Evolutionary conservation across 495 filamentous ascomycete species (phyloP).

Genomic region (Umbilicaria muhlenbergii): DNA sequence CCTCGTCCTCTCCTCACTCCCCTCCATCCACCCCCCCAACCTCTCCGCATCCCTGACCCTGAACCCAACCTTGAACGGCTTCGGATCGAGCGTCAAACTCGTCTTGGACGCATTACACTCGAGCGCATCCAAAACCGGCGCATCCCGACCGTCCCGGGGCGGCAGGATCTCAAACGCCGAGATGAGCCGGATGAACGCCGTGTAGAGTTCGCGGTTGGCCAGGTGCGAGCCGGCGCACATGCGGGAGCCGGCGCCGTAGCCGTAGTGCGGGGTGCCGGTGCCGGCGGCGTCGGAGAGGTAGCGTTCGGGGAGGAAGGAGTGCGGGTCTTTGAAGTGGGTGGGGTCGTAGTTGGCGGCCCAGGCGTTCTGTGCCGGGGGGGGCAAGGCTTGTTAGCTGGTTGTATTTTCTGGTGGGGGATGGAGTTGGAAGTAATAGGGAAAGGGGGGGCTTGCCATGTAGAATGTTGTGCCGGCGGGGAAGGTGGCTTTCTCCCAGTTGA

Average conservation of each 20-base stretch:
- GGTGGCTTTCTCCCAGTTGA: constrained; percentile 38
- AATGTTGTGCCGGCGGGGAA: constrained; percentile 52
- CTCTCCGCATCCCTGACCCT: constrained; percentile 26
- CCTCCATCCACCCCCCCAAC: constrained; percentile 34
- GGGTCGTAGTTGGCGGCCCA: constrained; percentile 56
- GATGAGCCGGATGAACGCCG: constrained; percentile 52
- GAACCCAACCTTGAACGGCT: constrained; percentile 48
- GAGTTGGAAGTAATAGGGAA: not conserved
- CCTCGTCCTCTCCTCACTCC: constrained; percentile 42
- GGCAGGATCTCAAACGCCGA: constrained; percentile 43
- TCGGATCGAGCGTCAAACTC: constrained; percentile 53
- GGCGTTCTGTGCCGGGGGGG: constrained; percentile 32
- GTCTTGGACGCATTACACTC: constrained; percentile 48
- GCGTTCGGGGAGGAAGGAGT: constrained; percentile 45
- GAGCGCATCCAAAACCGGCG: constrained; percentile 41
- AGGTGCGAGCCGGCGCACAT: constrained; percentile 62
- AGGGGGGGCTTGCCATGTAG: constrained; percentile 35
- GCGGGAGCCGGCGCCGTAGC: constrained; percentile 51
- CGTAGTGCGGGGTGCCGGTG: constrained; percentile 52
- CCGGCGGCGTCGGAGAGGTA: constrained; percentile 42
- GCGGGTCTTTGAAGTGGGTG: constrained; percentile 43
- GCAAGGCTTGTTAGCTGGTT: too few species aligned
- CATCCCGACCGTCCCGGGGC: constrained; percentile 23
- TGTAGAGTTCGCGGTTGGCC: constrained; percentile 52
- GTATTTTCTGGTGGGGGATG: too few species aligned